Conservation (phyloP, 139 green algal species). For the Dunaliella sp. region DNA sequence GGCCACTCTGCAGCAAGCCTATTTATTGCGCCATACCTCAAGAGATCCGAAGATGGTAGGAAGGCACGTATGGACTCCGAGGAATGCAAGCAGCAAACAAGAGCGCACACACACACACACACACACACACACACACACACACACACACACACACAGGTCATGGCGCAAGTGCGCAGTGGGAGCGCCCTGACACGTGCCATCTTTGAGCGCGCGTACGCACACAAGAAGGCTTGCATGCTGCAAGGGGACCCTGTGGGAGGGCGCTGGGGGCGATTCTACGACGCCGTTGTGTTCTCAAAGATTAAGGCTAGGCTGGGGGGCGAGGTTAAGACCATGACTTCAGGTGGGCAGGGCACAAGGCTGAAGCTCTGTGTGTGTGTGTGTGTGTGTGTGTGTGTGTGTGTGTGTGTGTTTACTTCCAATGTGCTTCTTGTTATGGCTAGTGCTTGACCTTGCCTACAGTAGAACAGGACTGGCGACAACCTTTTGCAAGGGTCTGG, state of each 20-base stretch:
- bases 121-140: too few species aligned
- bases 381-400: not conserved
- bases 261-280: conserved; percentile 76
- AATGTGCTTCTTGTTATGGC: not conserved
- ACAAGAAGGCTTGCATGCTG: conserved; percentile 68
- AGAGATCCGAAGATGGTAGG: not conserved
- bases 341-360: conserved; percentile 39
- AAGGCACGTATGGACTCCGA: not conserved
- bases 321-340: conserved; percentile 55
- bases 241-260: conserved; percentile 64
- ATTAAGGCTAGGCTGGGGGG: conserved; percentile 76
- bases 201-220: conserved; percentile 76
- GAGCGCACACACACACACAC: too few species aligned
- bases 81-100: not conserved
- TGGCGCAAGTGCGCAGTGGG: conserved; percentile 39
- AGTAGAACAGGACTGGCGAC: too few species aligned
- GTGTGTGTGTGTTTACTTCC: not conserved
- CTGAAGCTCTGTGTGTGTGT: not conserved
- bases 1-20: too few species aligned
- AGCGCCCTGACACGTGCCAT: conserved; percentile 64
- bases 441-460: too few species aligned
- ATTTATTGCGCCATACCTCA: too few species aligned
- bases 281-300: conserved; percentile 95
- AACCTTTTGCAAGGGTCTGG: too few species aligned
- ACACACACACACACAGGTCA: conserved; percentile 34